Conservation (phyloP, 1,139 yeast genomes). For the Blastobotrys raffinosifermentans region DNA sequence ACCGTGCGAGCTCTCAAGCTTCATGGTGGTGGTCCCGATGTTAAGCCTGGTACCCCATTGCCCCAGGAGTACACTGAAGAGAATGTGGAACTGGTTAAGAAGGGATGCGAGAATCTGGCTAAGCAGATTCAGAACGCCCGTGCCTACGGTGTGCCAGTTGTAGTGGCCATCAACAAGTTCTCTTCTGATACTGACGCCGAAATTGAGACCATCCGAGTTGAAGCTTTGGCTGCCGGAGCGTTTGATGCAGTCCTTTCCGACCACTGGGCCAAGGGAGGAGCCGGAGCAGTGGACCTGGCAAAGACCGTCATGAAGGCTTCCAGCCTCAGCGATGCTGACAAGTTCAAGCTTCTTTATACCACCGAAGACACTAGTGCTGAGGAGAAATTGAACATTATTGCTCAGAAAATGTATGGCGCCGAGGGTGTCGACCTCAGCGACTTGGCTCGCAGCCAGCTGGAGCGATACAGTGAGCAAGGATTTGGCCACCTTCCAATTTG, state of each 20-base stretch:
- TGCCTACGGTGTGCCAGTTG: constrained; percentile 84
- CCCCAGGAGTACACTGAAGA: constrained; percentile 82
- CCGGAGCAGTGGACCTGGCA: constrained; percentile 87
- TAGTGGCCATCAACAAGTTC: constrained; percentile 93
- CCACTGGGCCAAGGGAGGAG: constrained; percentile 98
- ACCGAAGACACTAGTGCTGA: constrained; percentile 66
- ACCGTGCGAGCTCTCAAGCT: constrained; percentile 95
- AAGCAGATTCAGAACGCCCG: constrained; percentile 89
- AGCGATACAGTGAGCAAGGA: constrained; percentile 80
- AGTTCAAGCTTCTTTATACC: constrained; percentile 70
- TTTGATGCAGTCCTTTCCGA: constrained; percentile 86
- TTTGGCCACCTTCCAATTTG: constrained; percentile 90
- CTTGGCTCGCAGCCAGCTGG: constrained; percentile 79
- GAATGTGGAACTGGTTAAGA: constrained; percentile 72
- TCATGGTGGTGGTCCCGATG: constrained; percentile 98
- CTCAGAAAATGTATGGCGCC: constrained; percentile 93
- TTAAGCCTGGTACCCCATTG: constrained; percentile 89
- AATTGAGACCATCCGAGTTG: constrained; percentile 76
- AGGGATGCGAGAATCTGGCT: constrained; percentile 84
- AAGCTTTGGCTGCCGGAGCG: constrained; percentile 88
- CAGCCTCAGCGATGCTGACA: constrained; percentile 43
- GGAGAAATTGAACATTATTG: constrained; percentile 77
- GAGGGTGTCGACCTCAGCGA: constrained; percentile 80
- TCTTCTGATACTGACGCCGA: constrained; percentile 79
- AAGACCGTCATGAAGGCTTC: constrained; percentile 70